Percentiles rank a stretch among this genome's conserved stretches.
Evolutionary conservation across 306 rosid genomes (phyloP).

Genomic region (Gillenia trifoliata): DNA sequence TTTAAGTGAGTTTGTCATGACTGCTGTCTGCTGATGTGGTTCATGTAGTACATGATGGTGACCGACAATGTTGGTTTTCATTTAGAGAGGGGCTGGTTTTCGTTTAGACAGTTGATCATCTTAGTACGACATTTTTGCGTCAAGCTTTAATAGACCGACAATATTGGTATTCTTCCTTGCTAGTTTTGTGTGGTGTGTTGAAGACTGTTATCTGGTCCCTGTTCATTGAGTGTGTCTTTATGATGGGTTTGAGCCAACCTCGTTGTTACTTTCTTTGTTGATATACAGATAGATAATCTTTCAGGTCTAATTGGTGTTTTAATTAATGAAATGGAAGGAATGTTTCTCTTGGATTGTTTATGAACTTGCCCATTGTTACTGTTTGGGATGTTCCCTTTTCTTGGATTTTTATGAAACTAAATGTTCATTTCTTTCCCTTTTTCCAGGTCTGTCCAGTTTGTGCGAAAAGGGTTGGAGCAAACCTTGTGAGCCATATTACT

Average conservation of each 20-base stretch:
- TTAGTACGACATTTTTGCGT: background rate
- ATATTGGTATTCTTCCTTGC: background rate
- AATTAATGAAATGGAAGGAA: background rate
- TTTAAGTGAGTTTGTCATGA: background rate
- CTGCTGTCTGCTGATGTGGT: background rate
- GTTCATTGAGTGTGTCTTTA: background rate
- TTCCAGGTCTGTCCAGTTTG: conserved; percentile 86
- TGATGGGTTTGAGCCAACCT: background rate
- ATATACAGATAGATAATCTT: background rate
- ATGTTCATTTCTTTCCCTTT: conserved; percentile 10
- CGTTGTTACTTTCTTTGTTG: background rate
- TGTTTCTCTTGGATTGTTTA: conserved; percentile 1
- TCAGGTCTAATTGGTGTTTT: background rate
- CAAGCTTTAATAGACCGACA: background rate
- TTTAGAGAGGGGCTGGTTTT: no score
- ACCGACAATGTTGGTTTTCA: background rate
- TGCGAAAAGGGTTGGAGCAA: conserved; percentile 58
- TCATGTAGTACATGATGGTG: background rate
- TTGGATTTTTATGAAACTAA: conserved; percentile 6
- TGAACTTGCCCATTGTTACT: conserved; percentile 11
- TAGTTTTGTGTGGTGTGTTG: background rate
- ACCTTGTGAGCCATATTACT: conserved; percentile 70
- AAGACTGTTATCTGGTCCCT: background rate
- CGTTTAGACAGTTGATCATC: background rate
- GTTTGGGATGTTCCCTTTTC: conserved; percentile 4